Base-by-base conservation (phyloP, 345 rosid genomes). In the Adansonia digitata region DNA sequence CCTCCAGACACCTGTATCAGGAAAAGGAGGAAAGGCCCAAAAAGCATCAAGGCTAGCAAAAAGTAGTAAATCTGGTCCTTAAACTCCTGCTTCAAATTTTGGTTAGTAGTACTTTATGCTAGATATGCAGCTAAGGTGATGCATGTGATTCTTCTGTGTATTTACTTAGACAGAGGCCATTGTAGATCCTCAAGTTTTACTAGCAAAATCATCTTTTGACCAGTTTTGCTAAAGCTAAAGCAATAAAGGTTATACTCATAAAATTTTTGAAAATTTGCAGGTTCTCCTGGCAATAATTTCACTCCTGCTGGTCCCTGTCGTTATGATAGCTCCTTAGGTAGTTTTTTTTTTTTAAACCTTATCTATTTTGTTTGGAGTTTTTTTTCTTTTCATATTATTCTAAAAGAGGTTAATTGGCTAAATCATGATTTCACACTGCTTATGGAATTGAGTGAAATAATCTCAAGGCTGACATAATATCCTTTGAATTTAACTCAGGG, bases 321-420 rank as follows among this genome's bases (percentile, higher is more conserved):
- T 40, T 95, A 95, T 83, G 99, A 95, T 85, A 95, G 98, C 85
- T 95, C 99, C 40, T 83, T 95, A 39, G 97, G 99, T 95, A 90
- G 85, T 56, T 51, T n/a, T 52, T 24, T 48, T 29, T 3, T 53
- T 14, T 51, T 49, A 22, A 18, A 3, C 22, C 4, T 65, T 26
- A 2, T 39, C 29, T 53, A 46, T 13, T 75, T 35, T 34, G 37
- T 10, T 65, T 35, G 17, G 2, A n/a, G n/a, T n/a, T n/a, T n/a
- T 60, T 51, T 73, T 78, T 75, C 35, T 46, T 59, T 34, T 29
- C 57, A 51, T 66, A 39, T 29, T 7, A 66, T 61, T 61, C 40
- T 17, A 40, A 31, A 40, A 11, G 40, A 51, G 71, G 42, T 15
- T 45, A 45, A 7, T 48, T 52, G 17, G 37, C 55, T 18, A 55